Evolutionary conservation across 2,329 filamentous ascomycete species (phyloP), one percentile per base, ranked within the genome.

Genomic region (Colletotrichum zoysiae): DNA sequence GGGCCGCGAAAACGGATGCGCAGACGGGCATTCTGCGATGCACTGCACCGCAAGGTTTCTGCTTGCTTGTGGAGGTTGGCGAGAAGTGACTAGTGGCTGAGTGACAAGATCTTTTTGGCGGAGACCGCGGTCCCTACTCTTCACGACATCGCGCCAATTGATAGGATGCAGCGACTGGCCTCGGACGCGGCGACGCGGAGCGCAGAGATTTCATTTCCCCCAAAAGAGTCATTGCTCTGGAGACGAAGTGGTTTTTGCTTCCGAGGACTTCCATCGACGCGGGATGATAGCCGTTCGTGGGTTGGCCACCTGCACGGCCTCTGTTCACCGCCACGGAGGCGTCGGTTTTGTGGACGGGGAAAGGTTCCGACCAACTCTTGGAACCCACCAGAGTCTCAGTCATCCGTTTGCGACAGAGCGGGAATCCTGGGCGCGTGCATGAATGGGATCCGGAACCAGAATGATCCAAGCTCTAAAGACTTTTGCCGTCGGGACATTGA

Each of bases 321-420:
- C 65, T 57, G 65, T 65, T 71, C 69, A 71, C 69, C 69, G 69
- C 69, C 69, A 71, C 68, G 44, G 51, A 60, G 69, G 42, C 69
- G 65, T 69, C 42, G 59, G 35, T 59, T 65, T 59, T 71, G 69
- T 71, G 69, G 69, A 69, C 69, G 69, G 69, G 69, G 65, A 71
- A 50, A 51, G 30, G 55, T 69, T 69, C 69, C 69, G 69, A 23
- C 55, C 44, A n/a, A 35, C 57, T 58, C 53, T 56, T 40, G 55
- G 67, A 70, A 70, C 48, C 67, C 67, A 66, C 69, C 58, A 46
- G 59, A 46, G 59, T 69, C 65, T 71, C 69, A 71, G 46, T 69
- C 53, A 53, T 46, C 59, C 64, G 51, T 71, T 71, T 71, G 65
- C 65, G 26, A 55, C 44, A 69, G 59, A 69, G 65, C 69, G 59